These are phyloP conservation scores for Amaranthus tricolor DNA, from an alignment of 179 eudicot species.

Conservation along the genomic window DNA sequence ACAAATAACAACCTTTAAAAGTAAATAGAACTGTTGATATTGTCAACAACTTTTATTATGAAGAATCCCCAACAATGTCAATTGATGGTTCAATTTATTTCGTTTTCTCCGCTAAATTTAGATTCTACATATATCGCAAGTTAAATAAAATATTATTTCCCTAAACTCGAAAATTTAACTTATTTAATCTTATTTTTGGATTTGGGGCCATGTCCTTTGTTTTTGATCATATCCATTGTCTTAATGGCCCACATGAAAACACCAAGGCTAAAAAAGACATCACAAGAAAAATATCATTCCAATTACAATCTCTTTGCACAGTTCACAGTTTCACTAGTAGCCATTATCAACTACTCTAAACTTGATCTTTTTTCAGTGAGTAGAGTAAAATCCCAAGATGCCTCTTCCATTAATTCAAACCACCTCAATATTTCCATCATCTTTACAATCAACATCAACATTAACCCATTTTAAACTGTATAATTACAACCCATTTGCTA, in stretches of 20 bases:
- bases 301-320: background rate
- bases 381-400: background rate
- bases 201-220: no score
- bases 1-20: no score
- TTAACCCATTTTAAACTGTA: conserved; percentile 15
- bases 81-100: no score
- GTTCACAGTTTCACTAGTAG: background rate
- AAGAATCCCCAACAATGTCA: no score
- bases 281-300: background rate
- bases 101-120: no score
- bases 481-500: conserved; percentile 8
- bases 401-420: conserved; percentile 12
- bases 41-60: no score
- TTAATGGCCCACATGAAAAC: conserved; percentile 3
- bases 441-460: conserved; percentile 4
- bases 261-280: background rate
- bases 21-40: no score
- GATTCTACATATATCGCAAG: no score
- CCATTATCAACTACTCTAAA: background rate
- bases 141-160: no score
- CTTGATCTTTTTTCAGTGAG: background rate
- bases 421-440: conserved; percentile 16
- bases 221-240: background rate
- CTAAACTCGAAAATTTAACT: no score
- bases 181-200: no score